Base-by-base conservation (phyloP, 768 basidiomycete genomes). In the Auricularia sp. region DNA sequence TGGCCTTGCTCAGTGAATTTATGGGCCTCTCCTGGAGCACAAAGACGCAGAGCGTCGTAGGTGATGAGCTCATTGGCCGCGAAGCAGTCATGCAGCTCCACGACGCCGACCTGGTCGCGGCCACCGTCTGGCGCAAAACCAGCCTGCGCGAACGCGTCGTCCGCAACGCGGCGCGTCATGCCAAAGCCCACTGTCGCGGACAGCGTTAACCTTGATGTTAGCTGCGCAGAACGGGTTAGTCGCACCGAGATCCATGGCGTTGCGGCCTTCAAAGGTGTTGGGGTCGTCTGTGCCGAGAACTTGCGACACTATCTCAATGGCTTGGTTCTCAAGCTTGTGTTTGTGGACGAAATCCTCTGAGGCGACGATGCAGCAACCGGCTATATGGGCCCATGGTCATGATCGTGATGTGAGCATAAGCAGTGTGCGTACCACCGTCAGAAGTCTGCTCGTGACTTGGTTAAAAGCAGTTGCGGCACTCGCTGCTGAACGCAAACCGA, bases 21-120 rank as follows among this genome's bases (percentile, higher is more conserved):
- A 71, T 87, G 85, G 0, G 92, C 90, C 63, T 88, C 84, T 2
- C 85, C 86, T 0, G 75, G 73, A 18, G 77, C 74, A 69, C 87
- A 89, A 24, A 94, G 80, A 2, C 91, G 87, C 58, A 94, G 78
- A 2, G 91, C 91, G 34, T 90, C 83, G 70, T 94, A 94, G 13
- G 85, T 88, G 67, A 94, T 82, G 39, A 94, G 83, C 89, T 93
- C 90, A 70, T 92, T 90, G 10, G 88, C 80, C 65, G 90, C 82
- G 72, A 92, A 94, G 72, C 92, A 94, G 69, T 94, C 92, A 66
- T 94, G 92, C 7, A 94, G 78, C 72, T 94, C 92, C 6, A 94
- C 76, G 0, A 93, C 90, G n/a, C 89, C 89, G 14, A 94, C 86
- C 65, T 88, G 81, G 65, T 90, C 84, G 54, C 90, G 76, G 4